Evolutionary conservation across 1,284 basidiomycete genomes (phyloP), one percentile per base, ranked within the genome.

Genomic region (Sporisorium graminicola): DNA sequence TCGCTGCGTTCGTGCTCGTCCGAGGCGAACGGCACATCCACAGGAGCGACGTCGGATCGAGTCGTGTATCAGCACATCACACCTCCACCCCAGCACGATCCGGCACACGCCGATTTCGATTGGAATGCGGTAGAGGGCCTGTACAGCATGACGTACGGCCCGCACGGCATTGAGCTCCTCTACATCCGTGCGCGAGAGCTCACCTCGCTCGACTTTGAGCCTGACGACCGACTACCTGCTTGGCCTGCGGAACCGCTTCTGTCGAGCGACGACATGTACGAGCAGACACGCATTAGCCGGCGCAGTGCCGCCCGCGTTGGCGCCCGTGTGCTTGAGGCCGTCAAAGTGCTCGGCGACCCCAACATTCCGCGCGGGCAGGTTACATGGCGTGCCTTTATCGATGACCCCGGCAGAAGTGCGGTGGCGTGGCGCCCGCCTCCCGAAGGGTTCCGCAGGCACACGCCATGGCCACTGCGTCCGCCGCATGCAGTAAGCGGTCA

Each of bases 141-240:
- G 29, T 81, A 78, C 54, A 70, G 64, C 42, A 78, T 77, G 72
- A 72, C 71, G 14, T 81, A 80, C 58, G 79, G 79, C 7, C 79
- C 79, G 2, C 78, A 78, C 26, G 79, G 79, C 6, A 59, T 74
- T 40, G 79, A 81, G 60, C 42, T 79, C 16, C 57, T 81, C 46
- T 80, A 81, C 65, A 58, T 79, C 13, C 74, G 75, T 7, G 73
- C 74, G 8, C 61, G 79, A 29, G 42, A 70, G 29, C 63, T 81
- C 20, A 77, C 78, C 20, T 65, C 58, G 22, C 62, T 65, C 49
- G 79, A 81, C 43, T 81, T 81, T 56, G 73, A 64, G 53, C 59
- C 63, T 7, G 63, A 74, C 31, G 62, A 69, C 9, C 57, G 59
- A 12, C 43, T 62, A 1, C 68, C 65, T 0, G 53, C 54, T 16